Evolutionary conservation across 1,139 yeast species (phyloP), one percentile per base, ranked within the genome.

Genomic region (Candida sojae): DNA sequence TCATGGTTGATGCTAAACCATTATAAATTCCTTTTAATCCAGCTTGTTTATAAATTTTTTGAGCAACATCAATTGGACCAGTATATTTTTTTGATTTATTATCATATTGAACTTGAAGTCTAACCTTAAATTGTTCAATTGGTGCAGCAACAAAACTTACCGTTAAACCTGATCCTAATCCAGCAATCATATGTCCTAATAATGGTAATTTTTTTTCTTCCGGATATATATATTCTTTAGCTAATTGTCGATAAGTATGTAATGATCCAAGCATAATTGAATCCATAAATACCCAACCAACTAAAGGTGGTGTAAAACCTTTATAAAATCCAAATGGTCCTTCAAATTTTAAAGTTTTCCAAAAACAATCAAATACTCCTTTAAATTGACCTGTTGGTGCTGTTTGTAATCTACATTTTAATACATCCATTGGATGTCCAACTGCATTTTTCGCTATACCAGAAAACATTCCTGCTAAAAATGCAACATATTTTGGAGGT

Each of bases 61-160:
- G 49, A 48, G 79, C 79, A 57, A 92, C 92, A 62, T 88, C 90
- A 35, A 90, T 67, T 0, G 97, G 97, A 0, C 97, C 97, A 1
- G 73, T 73, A 61, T 87, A 90, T 7, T 79, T 58, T 55, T 75
- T 84, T n/a, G 88, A 69, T 43, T 79, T 77, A 13, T 91, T 86
- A 63, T 89, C 96, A 63, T 91, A 91, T 63, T 91, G 97, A 6
- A 91, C 91, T 64, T 91, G 97, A 45, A 91, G 73, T 54, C 96
- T 75, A 2, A 96, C 96, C 66, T 90, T 91, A 57, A 90, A 84
- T 58, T 88, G 88, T 65, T 91, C 97, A 6, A 91, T 86, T 1
- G 97, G 97, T 0, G 97, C 96, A 1, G 97, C 97, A 13, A 91
- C 93, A 68, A 91, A 86, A 40, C 95, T 85, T 8, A 91, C 97